Base-by-base conservation (phyloP, 768 basidiomycete genomes). In the Mycena alexandri region DNA sequence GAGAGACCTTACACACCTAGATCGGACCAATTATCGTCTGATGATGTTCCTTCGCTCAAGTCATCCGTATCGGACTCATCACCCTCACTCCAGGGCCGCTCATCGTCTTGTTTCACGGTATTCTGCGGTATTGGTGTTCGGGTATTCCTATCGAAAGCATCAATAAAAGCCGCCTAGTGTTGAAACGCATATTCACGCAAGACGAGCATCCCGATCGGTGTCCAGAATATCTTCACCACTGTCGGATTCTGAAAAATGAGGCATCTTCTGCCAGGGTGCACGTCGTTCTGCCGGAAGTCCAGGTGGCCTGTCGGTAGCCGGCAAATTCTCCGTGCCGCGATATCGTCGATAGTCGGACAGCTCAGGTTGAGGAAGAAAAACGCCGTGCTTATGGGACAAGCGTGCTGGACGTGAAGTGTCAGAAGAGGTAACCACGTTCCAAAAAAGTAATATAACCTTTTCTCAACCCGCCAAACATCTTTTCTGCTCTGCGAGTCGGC, bases 61-160 rank as follows among this genome's bases (percentile, higher is more conserved):
- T 90, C 91, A 24, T 87, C 89, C 69, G 92, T 80, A 70, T 94
- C 94, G 3, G 93, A 94, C 76, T 95, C 93, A 69, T 94, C 93
- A 4, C 87, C 89, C 55, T 88, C 90, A 11, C 86, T 87, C 72
- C 89, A 82, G 59, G 81, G 83, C 19, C 79, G 79, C 53, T 89
- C 80, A 21, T 84, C 86, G 9, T 87, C 86, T 17, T 79, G 79
- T 56, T 89, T 79, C 22, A 82, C 85, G 8, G 86, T 85, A 25
- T 83, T 68, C 13, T 80, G 79, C 51, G 78, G 67, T 24, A 79
- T 67, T 7, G 84, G 84, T 5, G 83, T 82, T 24, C 90, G 88
- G 9, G 86, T 87, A 70, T 81, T 82, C 55, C 89, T 90, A 69
- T 46, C 16, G 17, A 51, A 41, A 16, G 64, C 33, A 33, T 56